Evolutionary conservation across 306 rosid species (phyloP).

Genomic region (Fagus crenata): DNA sequence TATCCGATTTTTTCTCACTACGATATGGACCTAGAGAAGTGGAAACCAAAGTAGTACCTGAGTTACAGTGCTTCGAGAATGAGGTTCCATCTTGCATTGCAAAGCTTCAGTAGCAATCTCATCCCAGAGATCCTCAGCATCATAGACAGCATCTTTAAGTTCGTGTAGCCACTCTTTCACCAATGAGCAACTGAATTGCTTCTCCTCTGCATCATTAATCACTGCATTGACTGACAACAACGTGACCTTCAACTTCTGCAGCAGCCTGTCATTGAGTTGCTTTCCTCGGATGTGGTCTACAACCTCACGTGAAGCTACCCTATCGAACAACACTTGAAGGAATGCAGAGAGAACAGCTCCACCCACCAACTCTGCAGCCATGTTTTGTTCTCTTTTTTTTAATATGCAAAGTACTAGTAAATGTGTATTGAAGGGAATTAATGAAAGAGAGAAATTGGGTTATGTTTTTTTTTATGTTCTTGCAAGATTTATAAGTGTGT

Average conservation of each 20-base stretch:
- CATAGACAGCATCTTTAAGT: conserved; percentile 15
- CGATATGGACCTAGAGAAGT: conserved; percentile 13
- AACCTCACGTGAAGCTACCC: conserved; percentile 32
- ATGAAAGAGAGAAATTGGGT: neutral
- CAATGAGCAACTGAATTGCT: conserved; percentile 32
- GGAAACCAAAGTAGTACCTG: conserved; percentile 3
- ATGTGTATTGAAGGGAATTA: neutral
- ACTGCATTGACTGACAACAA: conserved; percentile 37
- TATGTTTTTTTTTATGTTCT: neutral
- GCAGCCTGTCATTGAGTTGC: conserved; percentile 29
- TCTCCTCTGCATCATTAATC: conserved; percentile 47
- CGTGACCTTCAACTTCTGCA: conserved; percentile 37
- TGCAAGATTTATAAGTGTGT: neutral
- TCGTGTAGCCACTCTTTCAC: conserved; percentile 54
- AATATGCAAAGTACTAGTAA: neutral
- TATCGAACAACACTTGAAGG: conserved; percentile 30
- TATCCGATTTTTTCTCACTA: too few relatives aligned
- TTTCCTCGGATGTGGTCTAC: conserved; percentile 28
- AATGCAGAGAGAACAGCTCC: conserved; percentile 46
- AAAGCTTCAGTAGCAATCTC: conserved; percentile 9
- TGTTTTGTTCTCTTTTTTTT: neutral
- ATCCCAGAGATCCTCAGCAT: conserved; percentile 19
- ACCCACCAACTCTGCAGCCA: conserved; percentile 43
- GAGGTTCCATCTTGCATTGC: conserved; percentile 1
- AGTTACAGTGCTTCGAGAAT: neutral